phyloP scores from a whole-genome alignment of 306 rosid genomes.

The Sechiopsis laciniata region DNA sequence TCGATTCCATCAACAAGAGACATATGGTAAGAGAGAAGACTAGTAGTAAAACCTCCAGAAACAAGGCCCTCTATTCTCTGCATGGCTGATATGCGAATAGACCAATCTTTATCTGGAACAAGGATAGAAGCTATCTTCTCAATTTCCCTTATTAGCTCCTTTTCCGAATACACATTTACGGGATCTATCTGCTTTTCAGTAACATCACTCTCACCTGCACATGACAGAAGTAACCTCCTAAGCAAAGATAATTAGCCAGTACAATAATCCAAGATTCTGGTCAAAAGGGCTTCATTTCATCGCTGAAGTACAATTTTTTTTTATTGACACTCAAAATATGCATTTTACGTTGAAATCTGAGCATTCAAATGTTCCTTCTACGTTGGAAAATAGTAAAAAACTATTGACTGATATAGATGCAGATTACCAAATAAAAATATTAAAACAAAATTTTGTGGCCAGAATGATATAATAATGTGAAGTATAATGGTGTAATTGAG shows the following conservation, averaged over 20 bases:
- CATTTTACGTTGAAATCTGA: no score
- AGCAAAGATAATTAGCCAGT: conserved; percentile 5
- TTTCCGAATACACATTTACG: conserved; percentile 87
- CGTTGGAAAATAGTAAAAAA: not conserved
- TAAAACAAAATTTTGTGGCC: not conserved
- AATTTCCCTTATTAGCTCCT: conserved; percentile 82
- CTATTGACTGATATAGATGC: not conserved
- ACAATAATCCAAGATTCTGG: not conserved
- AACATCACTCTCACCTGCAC: conserved; percentile 66
- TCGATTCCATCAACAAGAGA: not conserved
- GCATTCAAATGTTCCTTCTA: not conserved
- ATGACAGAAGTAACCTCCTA: conserved; percentile 25
- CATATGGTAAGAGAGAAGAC: not conserved
- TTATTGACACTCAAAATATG: no score
- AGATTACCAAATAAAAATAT: not conserved
- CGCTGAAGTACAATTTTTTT: no score
- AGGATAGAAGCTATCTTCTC: conserved; percentile 86
- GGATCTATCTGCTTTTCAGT: conserved; percentile 62
- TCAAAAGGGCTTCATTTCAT: not conserved
- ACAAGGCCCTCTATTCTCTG: conserved; percentile 93
- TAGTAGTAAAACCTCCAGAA: conserved; percentile 65
- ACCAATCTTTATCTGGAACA: conserved; percentile 99
- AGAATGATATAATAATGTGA: not conserved
- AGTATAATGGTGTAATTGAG: not conserved
- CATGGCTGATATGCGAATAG: conserved; percentile 83